Conservation (phyloP, 148 eudicot genomes). For the Agrostemma githago region DNA sequence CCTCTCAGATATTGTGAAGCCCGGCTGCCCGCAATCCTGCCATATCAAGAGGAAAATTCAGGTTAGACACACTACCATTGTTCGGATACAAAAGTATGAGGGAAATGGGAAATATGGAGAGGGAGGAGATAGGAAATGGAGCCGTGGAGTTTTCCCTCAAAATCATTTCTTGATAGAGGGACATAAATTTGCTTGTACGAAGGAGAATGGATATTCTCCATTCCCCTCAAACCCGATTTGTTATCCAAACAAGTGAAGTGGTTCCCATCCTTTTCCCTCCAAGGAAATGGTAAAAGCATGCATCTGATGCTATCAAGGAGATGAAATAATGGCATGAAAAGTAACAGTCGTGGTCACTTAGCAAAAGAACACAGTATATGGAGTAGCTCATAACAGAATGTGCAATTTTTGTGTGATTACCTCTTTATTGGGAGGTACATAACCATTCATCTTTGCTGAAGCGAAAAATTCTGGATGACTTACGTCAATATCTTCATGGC, state of each 20-base stretch:
- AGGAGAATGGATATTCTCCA: neutral
- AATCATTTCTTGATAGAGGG: neutral
- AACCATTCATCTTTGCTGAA: slow-evolving; percentile 85
- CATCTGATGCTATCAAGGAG: neutral
- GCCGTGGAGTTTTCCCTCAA: neutral
- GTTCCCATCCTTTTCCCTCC: too few relatives aligned
- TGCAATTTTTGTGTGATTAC: slow-evolving; percentile 24
- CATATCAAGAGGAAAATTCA: slow-evolving; percentile 15
- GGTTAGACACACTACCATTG: slow-evolving; percentile 5
- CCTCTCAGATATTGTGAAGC: slow-evolving; percentile 88
- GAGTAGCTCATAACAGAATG: too few relatives aligned
- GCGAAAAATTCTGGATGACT: slow-evolving; percentile 97
- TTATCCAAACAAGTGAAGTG: too few relatives aligned
- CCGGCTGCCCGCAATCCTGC: slow-evolving; percentile 98
- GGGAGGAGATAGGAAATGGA: neutral
- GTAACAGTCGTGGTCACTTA: neutral
- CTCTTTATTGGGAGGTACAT: slow-evolving; percentile 96
- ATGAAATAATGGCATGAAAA: neutral
- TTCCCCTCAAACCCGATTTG: neutral
- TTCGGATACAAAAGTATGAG: neutral
- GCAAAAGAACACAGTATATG: neutral
- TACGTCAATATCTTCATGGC: slow-evolving; percentile 97
- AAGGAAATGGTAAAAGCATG: too few relatives aligned
- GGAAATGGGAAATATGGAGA: neutral
- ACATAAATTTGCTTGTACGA: neutral